Evolutionary conservation across 2,329 filamentous ascomycete genomes (phyloP), one percentile per base, ranked within the genome.

Genomic region (Penicillium sp.): DNA sequence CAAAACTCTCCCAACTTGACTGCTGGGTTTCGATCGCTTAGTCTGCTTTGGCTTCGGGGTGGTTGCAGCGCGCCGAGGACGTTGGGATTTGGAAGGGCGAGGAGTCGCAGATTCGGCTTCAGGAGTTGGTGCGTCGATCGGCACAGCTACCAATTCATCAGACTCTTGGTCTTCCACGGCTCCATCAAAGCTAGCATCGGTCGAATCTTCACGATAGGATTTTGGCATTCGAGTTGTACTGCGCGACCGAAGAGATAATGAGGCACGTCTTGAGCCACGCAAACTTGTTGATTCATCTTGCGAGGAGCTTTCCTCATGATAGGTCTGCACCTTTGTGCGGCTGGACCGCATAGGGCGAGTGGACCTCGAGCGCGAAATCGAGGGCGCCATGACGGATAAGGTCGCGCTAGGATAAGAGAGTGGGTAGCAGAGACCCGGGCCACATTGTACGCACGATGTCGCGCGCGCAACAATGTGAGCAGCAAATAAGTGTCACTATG

Each of bases 271-370:
- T 3, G 61, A 45, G 35, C 33, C 47, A 29, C 59, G 5, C 52
- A 62, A 6, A 60, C 49, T 12, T 56, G 19, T 62, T 56, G 31
- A 62, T 57, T 63, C 68, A 15, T 71, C 68, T 17, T 73, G 71
- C 4, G 72, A 73, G 13, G 67, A 66, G 50, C 68, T 72, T 19
- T 73, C 70, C 62, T 77, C 75, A 38, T 74, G 68, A 52, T 78
- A 78, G 29, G 73, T 72, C 42, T 69, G 60, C 29, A 77, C 70
- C 51, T 66, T 67, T 9, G 66, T 71, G 55, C 75, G 73, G 61
- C 62, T 74, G 29, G 69, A 67, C 31, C 75, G 74, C 40, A 74
- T 56, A 19, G 75, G 75, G 13, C 72, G 71, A 50, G 71, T 67
- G 50, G 63, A 65, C 38, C 59, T 63, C 5, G 64, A 48, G 35